Evolutionary conservation across 169 alveolate genomes (phyloP).

Genomic region (Eimeria necatrix): DNA sequence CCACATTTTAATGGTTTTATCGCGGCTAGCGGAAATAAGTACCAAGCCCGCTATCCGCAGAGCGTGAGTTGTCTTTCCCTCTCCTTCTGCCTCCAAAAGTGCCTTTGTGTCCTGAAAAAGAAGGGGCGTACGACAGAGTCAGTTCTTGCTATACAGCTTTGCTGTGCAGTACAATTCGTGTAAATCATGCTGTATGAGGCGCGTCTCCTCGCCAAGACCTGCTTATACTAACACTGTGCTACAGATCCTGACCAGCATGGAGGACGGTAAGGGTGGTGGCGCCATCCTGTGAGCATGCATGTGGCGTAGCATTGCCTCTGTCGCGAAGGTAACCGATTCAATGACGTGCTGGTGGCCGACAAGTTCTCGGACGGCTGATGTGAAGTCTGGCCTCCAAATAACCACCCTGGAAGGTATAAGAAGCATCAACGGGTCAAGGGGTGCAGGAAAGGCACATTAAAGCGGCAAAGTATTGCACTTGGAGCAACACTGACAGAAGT

Average conservation of each 20-base stretch:
- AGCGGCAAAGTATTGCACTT: too few species aligned
- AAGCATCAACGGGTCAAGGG: too few species aligned
- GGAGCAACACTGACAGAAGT: too few species aligned
- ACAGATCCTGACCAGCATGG: conserved; percentile 44
- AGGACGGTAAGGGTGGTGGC: conserved; percentile 69
- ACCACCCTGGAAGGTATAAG: background rate
- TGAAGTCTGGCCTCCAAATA: conserved; percentile 65
- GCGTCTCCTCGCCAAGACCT: background rate
- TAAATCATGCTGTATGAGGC: too few species aligned
- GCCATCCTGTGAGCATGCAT: conserved; percentile 54
- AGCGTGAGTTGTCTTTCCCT: background rate
- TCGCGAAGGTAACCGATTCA: conserved; percentile 56
- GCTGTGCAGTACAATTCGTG: too few species aligned
- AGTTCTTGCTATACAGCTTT: too few species aligned
- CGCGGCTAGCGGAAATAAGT: conserved; percentile 52
- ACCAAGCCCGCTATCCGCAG: conserved; percentile 56
- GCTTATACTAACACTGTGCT: background rate
- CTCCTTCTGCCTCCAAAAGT: conserved; percentile 12
- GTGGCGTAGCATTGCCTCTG: conserved; percentile 74
- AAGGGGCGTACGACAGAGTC: background rate
- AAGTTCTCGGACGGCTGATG: conserved; percentile 49
- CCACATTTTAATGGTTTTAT: conserved; percentile 57
- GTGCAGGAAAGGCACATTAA: too few species aligned
- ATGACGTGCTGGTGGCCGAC: conserved; percentile 75
- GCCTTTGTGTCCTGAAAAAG: conserved; percentile 15